Evolutionary conservation across 1,284 basidiomycete species (phyloP), one percentile per base, ranked within the genome.

Genomic region (Phellopilus nigrolimitatus): DNA sequence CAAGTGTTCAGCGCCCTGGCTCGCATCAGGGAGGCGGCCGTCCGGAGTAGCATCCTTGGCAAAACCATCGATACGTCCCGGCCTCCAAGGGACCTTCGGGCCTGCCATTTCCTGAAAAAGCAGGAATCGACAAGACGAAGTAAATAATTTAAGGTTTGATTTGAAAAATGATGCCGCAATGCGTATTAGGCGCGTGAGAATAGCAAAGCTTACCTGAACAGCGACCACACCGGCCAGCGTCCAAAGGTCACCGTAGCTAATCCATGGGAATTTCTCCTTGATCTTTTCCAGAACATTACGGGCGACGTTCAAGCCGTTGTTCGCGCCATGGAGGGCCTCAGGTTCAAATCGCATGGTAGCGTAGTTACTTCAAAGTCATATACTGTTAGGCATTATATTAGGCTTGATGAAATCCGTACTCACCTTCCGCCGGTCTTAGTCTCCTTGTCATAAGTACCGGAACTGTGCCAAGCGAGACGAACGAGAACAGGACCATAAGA

Each of bases 311-410:
- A 97, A 75, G 56, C 95, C 94, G 51, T 82, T 82, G 72, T 98
- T 98, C 50, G 93, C 95, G 40, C 79, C 84, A 67, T 97, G 93
- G 33, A 78, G 68, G 9, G 91, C 68, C 67, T 97, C 94, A 31
- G 88, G 84, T 60, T 84, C 79, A 71, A 95, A 97, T 56, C 92
- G 88, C 93, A 97, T 95, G 27, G 93, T 95, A 10, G 94, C 93
- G 60, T 91, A 92, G 77, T 95, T 95, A 74, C 88, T 90, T 51
- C 38, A 57, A 49, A 34, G 47, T 24, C 25, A 51, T 34, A 44
- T 44, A 15, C 9, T 22, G 12, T 31, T 54, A 45, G 7, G 34
- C 12, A 13, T 42, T 52, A 4, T 22, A 22, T 28, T 24, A 12
- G 25, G 17, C 31, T 53, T 31, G 15, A 49, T 34, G 12, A 31